Evolutionary conservation across 2,329 filamentous ascomycete species (phyloP).

Genomic region (Cytospora paraplurivora): DNA sequence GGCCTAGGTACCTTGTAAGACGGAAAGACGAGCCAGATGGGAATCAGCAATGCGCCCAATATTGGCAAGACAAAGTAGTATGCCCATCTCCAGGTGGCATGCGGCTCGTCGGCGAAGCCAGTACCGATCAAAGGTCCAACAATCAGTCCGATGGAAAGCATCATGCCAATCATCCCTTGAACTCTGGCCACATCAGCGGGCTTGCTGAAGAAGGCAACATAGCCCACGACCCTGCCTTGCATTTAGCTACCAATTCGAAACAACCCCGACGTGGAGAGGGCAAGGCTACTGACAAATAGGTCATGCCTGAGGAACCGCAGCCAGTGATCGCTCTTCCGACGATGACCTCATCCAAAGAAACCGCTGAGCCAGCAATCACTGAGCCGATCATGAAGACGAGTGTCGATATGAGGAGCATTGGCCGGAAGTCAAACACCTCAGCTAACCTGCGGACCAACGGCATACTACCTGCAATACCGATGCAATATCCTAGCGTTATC

Average conservation of each 20-base stretch:
- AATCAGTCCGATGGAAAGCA: background rate
- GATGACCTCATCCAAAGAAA: background rate
- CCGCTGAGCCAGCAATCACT: background rate
- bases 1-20: background rate
- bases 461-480: background rate
- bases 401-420: background rate
- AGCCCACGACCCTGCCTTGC: background rate
- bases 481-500: conserved; percentile 36
- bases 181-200: background rate
- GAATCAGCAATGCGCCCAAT: background rate
- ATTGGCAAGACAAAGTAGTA: background rate
- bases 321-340: background rate
- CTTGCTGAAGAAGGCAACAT: background rate
- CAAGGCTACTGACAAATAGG: background rate
- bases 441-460: background rate
- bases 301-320: background rate
- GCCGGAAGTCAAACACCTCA: background rate
- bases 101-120: background rate
- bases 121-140: background rate
- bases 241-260: background rate
- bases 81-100: background rate
- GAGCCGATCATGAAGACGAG: background rate
- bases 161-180: background rate
- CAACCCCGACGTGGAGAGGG: background rate
- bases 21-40: background rate